Base-by-base conservation (phyloP, 1,139 yeast genomes). In the Candida mesenterica region DNA sequence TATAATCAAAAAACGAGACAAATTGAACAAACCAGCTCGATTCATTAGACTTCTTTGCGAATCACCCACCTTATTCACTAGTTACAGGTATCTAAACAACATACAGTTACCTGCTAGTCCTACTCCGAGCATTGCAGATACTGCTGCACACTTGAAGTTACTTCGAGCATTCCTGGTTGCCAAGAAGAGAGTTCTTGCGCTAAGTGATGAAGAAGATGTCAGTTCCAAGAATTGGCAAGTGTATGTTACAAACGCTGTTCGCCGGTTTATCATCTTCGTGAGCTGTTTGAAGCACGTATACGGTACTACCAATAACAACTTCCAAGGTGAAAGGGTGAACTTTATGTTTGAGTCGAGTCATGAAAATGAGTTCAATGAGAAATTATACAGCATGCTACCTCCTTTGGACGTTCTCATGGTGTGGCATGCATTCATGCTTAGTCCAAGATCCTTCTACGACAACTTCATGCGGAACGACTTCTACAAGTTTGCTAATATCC, bases 321-420 rank as follows among this genome's bases (percentile, higher is more conserved):
- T n/a, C n/a, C n/a, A n/a, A n/a, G n/a, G n/a, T n/a, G n/a, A n/a
- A n/a, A n/a, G n/a, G n/a, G n/a, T n/a, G n/a, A n/a, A n/a, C n/a
- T n/a, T n/a, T n/a, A n/a, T n/a, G n/a, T n/a, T n/a, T n/a, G n/a
- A n/a, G n/a, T n/a, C n/a, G n/a, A n/a, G n/a, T n/a, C n/a, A n/a
- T n/a, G n/a, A n/a, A n/a, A n/a, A n/a, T n/a, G n/a, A n/a, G n/a
- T n/a, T n/a, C n/a, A n/a, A n/a, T n/a, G n/a, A n/a, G n/a, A n/a
- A n/a, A n/a, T n/a, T 27, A 15, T 33, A 15, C 31, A 20, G 23
- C 31, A 33, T 25, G 14, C 29, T 61, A 20, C 69, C 70, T 1
- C 68, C 68, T 2, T 43, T 64, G 31, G 72, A 66, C 39, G 59
- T 67, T 4, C 34, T 66, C 7, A 53, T 67, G 62, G 65, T 67